Conservation (phyloP, 148 eudicot species). For the Spergularia bocconei region DNA sequence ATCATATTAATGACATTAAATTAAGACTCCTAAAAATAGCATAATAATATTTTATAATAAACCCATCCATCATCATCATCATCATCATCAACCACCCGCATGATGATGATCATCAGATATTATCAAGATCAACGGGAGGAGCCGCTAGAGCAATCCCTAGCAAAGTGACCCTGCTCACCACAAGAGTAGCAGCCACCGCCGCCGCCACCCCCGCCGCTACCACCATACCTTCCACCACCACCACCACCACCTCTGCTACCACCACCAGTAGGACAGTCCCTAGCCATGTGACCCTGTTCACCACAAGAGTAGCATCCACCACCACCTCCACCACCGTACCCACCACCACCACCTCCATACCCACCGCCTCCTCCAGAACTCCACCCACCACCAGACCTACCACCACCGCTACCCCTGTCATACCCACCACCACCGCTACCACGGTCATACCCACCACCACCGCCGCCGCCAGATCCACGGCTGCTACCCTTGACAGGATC, state of each 20-base stretch:
- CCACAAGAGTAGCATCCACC: slow-evolving; percentile 44
- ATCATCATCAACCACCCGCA: no score
- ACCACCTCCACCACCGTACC: slow-evolving; percentile 24
- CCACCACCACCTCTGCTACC: slow-evolving; percentile 34
- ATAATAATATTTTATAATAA: no score
- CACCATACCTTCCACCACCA: slow-evolving; percentile 31
- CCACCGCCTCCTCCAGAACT: slow-evolving; percentile 30
- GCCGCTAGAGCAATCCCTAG: slow-evolving; percentile 38
- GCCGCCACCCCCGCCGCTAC: slow-evolving; percentile 33
- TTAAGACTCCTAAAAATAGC: no score
- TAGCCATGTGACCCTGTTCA: slow-evolving; percentile 40
- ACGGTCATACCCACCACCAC: slow-evolving; percentile 20
- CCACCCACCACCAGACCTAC: slow-evolving; percentile 21
- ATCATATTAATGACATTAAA: no score
- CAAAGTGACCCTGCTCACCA: slow-evolving; percentile 48
- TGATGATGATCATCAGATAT: background rate
- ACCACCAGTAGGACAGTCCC: slow-evolving; percentile 39
- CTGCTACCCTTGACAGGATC: slow-evolving; percentile 41
- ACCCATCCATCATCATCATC: no score
- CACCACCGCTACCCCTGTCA: slow-evolving; percentile 25
- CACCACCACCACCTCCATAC: slow-evolving; percentile 27
- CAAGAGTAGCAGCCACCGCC: slow-evolving; percentile 42
- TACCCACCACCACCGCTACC: slow-evolving; percentile 39
- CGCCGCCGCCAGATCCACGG: slow-evolving; percentile 45
- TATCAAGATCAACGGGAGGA: slow-evolving; percentile 3